phyloP scores from a whole-genome alignment of 768 basidiomycete genomes.

The Asterophora parasitica region DNA sequence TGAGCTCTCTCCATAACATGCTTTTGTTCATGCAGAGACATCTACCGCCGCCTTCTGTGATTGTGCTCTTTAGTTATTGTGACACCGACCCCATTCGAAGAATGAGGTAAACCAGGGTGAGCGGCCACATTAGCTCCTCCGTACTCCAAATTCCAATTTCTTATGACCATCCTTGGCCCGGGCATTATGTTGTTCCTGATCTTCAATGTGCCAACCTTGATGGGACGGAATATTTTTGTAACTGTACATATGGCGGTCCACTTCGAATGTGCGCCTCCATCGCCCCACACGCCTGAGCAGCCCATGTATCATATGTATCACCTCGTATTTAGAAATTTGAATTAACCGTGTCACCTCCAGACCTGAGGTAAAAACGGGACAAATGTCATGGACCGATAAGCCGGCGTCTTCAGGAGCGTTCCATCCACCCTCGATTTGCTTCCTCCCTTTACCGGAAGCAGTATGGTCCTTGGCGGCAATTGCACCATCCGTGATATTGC shows the following conservation, averaged over 20 bases:
- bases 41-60: neutral
- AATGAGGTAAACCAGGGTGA: neutral
- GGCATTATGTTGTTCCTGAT: conserved; percentile 1
- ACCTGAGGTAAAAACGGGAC: conserved; percentile 9
- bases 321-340: neutral
- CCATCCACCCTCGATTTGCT: conserved; percentile 1
- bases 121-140: neutral
- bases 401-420: conserved; percentile 11
- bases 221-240: neutral
- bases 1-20: too few relatives aligned
- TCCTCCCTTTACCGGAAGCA: conserved; percentile 13
- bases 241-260: too few relatives aligned
- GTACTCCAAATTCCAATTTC: neutral
- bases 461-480: conserved; percentile 18
- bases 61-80: neutral
- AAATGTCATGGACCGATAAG: conserved; percentile 5
- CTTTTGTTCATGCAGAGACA: too few relatives aligned
- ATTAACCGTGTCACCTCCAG: neutral
- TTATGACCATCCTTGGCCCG: neutral
- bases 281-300: too few relatives aligned
- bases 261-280: too few relatives aligned
- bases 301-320: too few relatives aligned
- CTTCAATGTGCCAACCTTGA: neutral
- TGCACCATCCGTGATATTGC: conserved; percentile 8
- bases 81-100: neutral